These are phyloP conservation scores for Ceratocystis variospora DNA, from an alignment of 2,329 filamentous ascomycete genomes.

Conservation along the genomic window DNA sequence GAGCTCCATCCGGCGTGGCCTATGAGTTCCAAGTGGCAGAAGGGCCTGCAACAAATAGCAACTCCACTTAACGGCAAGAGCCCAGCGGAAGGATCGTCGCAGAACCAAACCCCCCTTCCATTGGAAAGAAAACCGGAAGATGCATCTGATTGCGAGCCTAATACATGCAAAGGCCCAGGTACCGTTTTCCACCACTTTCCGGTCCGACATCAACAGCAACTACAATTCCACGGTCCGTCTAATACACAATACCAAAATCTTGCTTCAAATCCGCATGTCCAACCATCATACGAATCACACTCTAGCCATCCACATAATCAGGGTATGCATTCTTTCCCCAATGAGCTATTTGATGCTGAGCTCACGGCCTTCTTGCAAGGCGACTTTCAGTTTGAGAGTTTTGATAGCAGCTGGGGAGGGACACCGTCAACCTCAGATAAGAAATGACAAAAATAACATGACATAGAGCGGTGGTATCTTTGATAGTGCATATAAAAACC, in stretches of 20 bases:
- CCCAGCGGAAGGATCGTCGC: not conserved
- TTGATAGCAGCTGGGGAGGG: slow-evolving; percentile 4
- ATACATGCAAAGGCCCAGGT: not conserved
- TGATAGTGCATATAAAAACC: not conserved
- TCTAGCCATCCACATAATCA: not conserved
- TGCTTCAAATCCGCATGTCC: not conserved
- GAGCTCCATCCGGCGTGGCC: slow-evolving; percentile 24
- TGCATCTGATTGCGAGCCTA: not conserved
- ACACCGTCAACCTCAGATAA: not conserved
- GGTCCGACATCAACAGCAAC: not conserved
- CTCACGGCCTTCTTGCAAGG: slow-evolving; percentile 15
- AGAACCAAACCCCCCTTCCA: not conserved
- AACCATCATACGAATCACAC: not conserved
- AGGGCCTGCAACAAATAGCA: slow-evolving; percentile 21
- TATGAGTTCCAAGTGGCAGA: slow-evolving; percentile 21
- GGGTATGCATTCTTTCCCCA: slow-evolving; percentile 15
- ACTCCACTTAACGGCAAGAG: slow-evolving; percentile 19
- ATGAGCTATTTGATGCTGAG: slow-evolving; percentile 17
- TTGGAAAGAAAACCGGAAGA: not conserved
- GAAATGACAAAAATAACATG: not conserved
- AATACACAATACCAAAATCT: not conserved
- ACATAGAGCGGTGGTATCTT: not conserved
- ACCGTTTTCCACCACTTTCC: not conserved
- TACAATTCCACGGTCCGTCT: not conserved
- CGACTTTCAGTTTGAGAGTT: slow-evolving; percentile 13